Evolutionary conservation across 1,284 basidiomycete species (phyloP).

Genomic region (Thecaphora thlaspeos): DNA sequence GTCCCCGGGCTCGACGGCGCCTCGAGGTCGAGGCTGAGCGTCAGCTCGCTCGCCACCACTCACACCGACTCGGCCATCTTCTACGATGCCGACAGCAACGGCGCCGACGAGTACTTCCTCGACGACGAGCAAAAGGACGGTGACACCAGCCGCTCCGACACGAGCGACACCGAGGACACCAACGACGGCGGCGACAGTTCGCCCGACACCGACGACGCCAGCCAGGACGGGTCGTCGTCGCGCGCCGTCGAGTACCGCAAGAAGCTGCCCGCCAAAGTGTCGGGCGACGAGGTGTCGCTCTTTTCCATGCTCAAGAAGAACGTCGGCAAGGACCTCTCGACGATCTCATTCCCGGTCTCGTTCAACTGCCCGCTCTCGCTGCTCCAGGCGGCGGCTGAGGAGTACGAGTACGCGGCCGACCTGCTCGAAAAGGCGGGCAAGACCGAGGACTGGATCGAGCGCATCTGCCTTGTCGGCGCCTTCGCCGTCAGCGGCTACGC

Average conservation of each 20-base stretch:
- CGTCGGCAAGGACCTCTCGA: conserved; percentile 62
- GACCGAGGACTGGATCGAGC: conserved; percentile 45
- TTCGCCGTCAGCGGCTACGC: conserved; percentile 55
- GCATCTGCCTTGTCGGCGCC: conserved; percentile 49
- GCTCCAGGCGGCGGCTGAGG: conserved; percentile 54
- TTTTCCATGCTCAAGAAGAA: conserved; percentile 87
- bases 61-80: conserved; percentile 48
- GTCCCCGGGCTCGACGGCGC: conserved; percentile 3
- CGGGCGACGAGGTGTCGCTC: conserved; percentile 79
- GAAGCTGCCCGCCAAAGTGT: conserved; percentile 64
- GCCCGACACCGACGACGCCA: conserved; percentile 18
- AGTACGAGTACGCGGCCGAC: conserved; percentile 56
- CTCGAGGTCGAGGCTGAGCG: conserved; percentile 23
- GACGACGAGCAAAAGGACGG: conserved; percentile 39
- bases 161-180: conserved; percentile 33
- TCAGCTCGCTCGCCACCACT: conserved; percentile 38
- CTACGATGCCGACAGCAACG: conserved; percentile 50
- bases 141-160: conserved; percentile 34
- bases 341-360: conserved; percentile 57
- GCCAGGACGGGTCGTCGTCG: conserved; percentile 2
- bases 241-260: conserved; percentile 46
- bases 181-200: conserved; percentile 57
- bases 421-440: conserved; percentile 52
- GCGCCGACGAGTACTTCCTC: conserved; percentile 33
- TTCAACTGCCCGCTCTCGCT: conserved; percentile 57